These are phyloP conservation scores for Naumovozyma baii DNA, from an alignment of 805 yeast genomes.

Conservation along the genomic window DNA sequence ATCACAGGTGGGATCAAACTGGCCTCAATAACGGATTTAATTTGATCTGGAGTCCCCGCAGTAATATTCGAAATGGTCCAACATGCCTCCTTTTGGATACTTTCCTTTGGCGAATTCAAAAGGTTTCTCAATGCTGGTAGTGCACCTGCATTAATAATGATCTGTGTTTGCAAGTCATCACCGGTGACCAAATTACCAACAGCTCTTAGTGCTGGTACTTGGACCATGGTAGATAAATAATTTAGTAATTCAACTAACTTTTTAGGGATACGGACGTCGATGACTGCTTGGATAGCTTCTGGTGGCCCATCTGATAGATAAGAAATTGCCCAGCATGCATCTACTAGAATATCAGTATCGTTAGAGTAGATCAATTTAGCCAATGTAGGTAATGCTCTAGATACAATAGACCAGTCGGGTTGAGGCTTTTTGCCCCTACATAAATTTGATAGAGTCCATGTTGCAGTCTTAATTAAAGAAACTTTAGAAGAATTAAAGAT, in stretches of 20 bases:
- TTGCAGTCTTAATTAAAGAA: slow-evolving; percentile 82
- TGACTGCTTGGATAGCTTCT: slow-evolving; percentile 87
- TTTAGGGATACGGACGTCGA: slow-evolving; percentile 87
- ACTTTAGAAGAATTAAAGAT: slow-evolving; percentile 70
- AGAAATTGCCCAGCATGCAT: slow-evolving; percentile 96
- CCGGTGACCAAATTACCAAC: slow-evolving; percentile 96
- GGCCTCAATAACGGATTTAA: slow-evolving; percentile 87
- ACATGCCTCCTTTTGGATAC: slow-evolving; percentile 89
- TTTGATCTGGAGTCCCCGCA: slow-evolving; percentile 88
- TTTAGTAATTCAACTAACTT: slow-evolving; percentile 79
- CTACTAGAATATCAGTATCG: slow-evolving; percentile 83
- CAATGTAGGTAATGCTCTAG: slow-evolving; percentile 76
- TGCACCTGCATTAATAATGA: slow-evolving; percentile 83
- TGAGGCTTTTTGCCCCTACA: slow-evolving; percentile 92
- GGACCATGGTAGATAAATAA: slow-evolving; percentile 72
- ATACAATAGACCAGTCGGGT: slow-evolving; percentile 83
- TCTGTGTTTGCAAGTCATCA: slow-evolving; percentile 85
- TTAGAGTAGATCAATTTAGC: slow-evolving; percentile 81
- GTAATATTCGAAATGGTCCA: slow-evolving; percentile 97
- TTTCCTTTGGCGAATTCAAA: slow-evolving; percentile 62
- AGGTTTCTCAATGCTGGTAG: slow-evolving; percentile 71
- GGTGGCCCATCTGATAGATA: slow-evolving; percentile 83
- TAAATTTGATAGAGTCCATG: slow-evolving; percentile 90
- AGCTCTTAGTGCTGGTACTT: slow-evolving; percentile 91
- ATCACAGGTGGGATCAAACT: slow-evolving; percentile 86